A percentile compares a stretch with the other conserved stretches of the same genome.
Conservation (phyloP, 2,329 filamentous ascomycete genomes). For the Neodidymelliopsis sp. region DNA sequence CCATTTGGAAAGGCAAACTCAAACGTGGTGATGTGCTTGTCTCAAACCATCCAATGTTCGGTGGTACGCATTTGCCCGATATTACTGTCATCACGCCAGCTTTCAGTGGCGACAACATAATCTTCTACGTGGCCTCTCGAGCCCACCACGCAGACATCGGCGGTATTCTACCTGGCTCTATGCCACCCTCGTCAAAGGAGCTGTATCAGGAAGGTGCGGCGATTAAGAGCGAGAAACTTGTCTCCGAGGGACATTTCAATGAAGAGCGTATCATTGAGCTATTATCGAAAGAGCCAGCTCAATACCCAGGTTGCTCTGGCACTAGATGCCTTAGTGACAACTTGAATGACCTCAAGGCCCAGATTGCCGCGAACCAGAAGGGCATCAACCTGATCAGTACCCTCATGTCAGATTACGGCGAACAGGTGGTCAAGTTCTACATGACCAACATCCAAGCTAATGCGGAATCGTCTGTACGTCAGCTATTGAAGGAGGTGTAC, state of each 20-base stretch:
- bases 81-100: conserved; percentile 83
- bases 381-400: conserved; percentile 79
- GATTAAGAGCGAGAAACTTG: conserved; percentile 70
- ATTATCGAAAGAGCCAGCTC: conserved; percentile 75
- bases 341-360: conserved; percentile 84
- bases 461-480: conserved; percentile 77
- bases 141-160: conserved; percentile 88
- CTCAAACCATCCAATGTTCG: conserved; percentile 84
- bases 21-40: conserved; percentile 83
- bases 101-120: conserved; percentile 76
- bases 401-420: conserved; percentile 79
- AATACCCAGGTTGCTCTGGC: conserved; percentile 77
- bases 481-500: conserved; percentile 75
- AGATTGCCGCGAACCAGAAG: conserved; percentile 86
- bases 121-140: conserved; percentile 82
- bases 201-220: conserved; percentile 64
- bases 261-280: conserved; percentile 77
- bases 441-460: conserved; percentile 85
- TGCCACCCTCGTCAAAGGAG: conserved; percentile 77
- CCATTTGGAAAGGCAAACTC: conserved; percentile 80
- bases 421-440: conserved; percentile 80
- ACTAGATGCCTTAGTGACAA: conserved; percentile 84
- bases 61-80: conserved; percentile 83
- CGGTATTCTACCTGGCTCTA: conserved; percentile 80
- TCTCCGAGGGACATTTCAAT: conserved; percentile 79